phyloP scores from a whole-genome alignment of 345 rosid genomes.

The Lagerstroemia speciosa region DNA sequence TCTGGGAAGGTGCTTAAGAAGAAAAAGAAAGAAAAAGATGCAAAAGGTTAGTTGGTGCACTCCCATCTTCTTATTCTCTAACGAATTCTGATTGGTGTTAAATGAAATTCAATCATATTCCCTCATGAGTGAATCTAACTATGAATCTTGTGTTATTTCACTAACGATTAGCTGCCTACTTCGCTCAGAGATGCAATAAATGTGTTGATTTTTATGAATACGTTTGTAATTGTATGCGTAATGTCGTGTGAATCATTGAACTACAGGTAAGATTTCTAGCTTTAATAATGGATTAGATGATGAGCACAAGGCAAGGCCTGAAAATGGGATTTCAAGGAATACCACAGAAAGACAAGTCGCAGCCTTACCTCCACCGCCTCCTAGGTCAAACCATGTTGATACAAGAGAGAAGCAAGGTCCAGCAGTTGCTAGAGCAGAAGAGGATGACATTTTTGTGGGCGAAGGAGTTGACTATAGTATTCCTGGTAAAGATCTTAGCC shows the following conservation, averaged over 20 bases:
- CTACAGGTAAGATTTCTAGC: slow-evolving; percentile 46
- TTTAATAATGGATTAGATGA: slow-evolving; percentile 46
- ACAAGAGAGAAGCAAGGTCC: slow-evolving; percentile 49
- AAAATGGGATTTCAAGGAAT: slow-evolving; percentile 27
- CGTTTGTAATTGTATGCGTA: slow-evolving; percentile 2
- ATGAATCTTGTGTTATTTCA: not conserved
- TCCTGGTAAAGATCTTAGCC: slow-evolving; percentile 70
- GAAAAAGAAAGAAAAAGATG: slow-evolving; percentile 92
- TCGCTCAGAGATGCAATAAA: not conserved
- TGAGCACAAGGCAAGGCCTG: slow-evolving; percentile 44
- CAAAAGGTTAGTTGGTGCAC: slow-evolving; percentile 38
- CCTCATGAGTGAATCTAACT: not conserved
- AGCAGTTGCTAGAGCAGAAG: slow-evolving; percentile 50
- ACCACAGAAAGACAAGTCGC: slow-evolving; percentile 39
- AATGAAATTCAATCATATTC: not conserved
- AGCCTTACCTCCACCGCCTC: slow-evolving; percentile 70
- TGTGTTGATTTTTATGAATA: not conserved
- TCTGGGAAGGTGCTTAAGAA: slow-evolving; percentile 98
- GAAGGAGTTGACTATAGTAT: slow-evolving; percentile 65
- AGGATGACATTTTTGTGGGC: slow-evolving; percentile 85
- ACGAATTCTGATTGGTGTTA: not conserved
- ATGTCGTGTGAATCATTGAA: not conserved
- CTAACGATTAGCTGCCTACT: not conserved
- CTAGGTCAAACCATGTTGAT: slow-evolving; percentile 35
- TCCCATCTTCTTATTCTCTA: not conserved